Evolutionary conservation across 23 red algal species (phyloP), one percentile per base, ranked within the genome.

Genomic region (Gracilaria vermiculophylla): DNA sequence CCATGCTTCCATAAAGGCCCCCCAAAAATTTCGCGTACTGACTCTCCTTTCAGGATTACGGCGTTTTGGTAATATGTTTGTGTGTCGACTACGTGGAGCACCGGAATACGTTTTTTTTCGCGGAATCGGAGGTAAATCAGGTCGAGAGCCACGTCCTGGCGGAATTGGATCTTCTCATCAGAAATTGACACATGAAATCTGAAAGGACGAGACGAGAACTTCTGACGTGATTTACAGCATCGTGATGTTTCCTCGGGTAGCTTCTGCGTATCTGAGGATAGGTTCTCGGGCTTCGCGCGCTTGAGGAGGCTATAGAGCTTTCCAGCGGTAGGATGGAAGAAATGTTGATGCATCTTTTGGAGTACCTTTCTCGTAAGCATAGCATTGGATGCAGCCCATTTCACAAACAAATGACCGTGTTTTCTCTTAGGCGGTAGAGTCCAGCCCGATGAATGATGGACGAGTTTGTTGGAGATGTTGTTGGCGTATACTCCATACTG

Each of bases 101-200:
- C 24, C 4, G 82, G 39, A 35, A 58, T 54, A 1, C 66, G 48
- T n/a, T n/a, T n/a, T n/a, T n/a, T n/a, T n/a, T n/a, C n/a, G n/a
- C n/a, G n/a, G n/a, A n/a, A n/a, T 13, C 74, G 47, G 1, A 86
- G 2, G 6, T 20, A 73, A 15, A 86, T 54, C 17, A 72, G 24
- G 31, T 86, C 82, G 24, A 86, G n/a, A 3, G 82, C 62, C 8
- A 86, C 64, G 39, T 58, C 44, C 11, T 74, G 82, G 29, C 74
- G 73, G 56, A 73, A 86, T 1, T 28, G 52, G 12, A 55, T 2
- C 3, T 55, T 2, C 1, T 70, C 62, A 3, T 15, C 17, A 37
- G 65, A 47, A 17, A 73, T 52, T 1, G 82, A 53, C n/a, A 73
- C 27, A 11, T 49, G 61, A 55, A 86, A 74, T 8, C 62, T 45